Base-by-base conservation (phyloP, 148 eudicot genomes). In the Chenopodium quinoa region DNA sequence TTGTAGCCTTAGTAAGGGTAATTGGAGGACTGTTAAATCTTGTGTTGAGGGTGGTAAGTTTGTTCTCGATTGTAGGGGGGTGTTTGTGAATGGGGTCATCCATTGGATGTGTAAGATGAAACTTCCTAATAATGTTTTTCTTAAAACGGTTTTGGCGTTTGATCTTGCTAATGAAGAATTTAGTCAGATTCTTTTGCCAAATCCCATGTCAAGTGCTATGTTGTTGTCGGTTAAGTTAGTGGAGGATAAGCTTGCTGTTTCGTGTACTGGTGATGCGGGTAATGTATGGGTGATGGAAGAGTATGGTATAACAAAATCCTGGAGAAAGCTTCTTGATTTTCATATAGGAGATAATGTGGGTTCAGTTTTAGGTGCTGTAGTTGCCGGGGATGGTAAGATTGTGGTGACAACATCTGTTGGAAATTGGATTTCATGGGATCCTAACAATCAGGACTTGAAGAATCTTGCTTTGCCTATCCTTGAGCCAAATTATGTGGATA, bases 161-260 rank as follows among this genome's bases (percentile, higher is more conserved):
- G 58, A 64, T 63, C 73, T 80, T 31, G 78, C 83, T 22, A 47
- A 19, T 29, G 77, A 74, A 47, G 50, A 11, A 1, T 44, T 80
- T 17, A 48, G 71, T 29, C 67, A 63, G 29, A 48, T 73, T 46
- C 63, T 19, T 19, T 56, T 80, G 64, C 83, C 83, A 12, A 34
- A 37, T 80, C 29, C 63, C 20, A 25, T 19, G 31, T 73, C 77
- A 3, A 73, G 54, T 63, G 72, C 48, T 11, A 72, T 62, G 16
- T 34, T 80, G 78, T 62, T 80, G 29, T 80, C 83, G 0, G 78
- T 80, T 19, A 80, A 22, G 29, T 27, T 73, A 37, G 72, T 73
- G 3, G 78, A 80, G 83, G 78, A 80, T 80, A 80, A 80, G 83
- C 78, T 80, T 11, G 83, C 72, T 73, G 83, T 80, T 12, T 80